phyloP scores from a whole-genome alignment of 257 asterid genomes.

The Oldenlandia corymbosa region DNA sequence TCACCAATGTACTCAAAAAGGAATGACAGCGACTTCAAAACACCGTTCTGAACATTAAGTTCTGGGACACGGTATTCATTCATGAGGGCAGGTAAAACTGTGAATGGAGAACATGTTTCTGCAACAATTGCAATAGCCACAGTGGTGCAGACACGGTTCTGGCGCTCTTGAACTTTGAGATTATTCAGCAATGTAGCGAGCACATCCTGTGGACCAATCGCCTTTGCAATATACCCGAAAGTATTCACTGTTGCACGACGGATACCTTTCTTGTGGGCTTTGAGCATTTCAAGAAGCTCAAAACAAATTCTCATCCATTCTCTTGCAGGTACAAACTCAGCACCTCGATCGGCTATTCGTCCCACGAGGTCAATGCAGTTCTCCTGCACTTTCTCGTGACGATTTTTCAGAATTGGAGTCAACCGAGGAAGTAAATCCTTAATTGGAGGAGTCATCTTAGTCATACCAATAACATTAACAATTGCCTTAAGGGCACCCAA shows the following conservation, averaged over 20 bases:
- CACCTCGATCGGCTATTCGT: slow-evolving; percentile 87
- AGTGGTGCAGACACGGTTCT: slow-evolving; percentile 91
- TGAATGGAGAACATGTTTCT: slow-evolving; percentile 85
- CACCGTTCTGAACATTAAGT: slow-evolving; percentile 93
- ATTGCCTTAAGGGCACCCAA: slow-evolving; percentile 86
- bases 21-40: slow-evolving; percentile 74
- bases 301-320: slow-evolving; percentile 97
- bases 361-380: slow-evolving; percentile 90
- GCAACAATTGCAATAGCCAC: slow-evolving; percentile 96
- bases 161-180: slow-evolving; percentile 90
- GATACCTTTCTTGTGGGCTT: slow-evolving; percentile 88
- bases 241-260: slow-evolving; percentile 93
- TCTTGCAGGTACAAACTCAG: slow-evolving; percentile 89
- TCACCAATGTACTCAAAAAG: slow-evolving; percentile 86
- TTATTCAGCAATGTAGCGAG: slow-evolving; percentile 81
- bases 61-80: slow-evolving; percentile 85
- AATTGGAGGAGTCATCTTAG: slow-evolving; percentile 91
- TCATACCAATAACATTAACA: slow-evolving; percentile 91
- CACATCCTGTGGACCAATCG: slow-evolving; percentile 87
- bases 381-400: slow-evolving; percentile 91
- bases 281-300: slow-evolving; percentile 94
- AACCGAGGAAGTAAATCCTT: slow-evolving; percentile 91
- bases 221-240: slow-evolving; percentile 85
- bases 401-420: slow-evolving; percentile 84
- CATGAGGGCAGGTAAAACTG: slow-evolving; percentile 84